phyloP scores from a whole-genome alignment of 2,329 filamentous ascomycete species.

The Fusarium guadeloupense region DNA sequence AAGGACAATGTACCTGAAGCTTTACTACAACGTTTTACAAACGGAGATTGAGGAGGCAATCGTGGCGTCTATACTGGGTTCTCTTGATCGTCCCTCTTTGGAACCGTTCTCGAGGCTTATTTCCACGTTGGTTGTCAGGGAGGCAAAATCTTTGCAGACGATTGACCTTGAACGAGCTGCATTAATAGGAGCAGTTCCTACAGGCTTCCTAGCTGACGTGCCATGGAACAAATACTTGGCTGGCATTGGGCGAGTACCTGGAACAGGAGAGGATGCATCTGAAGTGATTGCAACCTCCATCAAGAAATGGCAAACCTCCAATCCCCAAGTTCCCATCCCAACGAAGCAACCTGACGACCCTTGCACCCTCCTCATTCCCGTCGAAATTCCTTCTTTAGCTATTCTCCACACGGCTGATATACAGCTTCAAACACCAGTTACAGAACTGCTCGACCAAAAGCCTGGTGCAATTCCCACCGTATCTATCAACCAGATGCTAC shows the following conservation, averaged over 20 bases:
- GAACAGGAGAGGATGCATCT: conserved; percentile 47
- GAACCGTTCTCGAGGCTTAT: conserved; percentile 59
- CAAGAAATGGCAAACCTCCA: conserved; percentile 46
- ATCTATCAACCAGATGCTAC: conserved; percentile 70
- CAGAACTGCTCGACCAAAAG: conserved; percentile 42
- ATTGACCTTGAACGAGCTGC: conserved; percentile 66
- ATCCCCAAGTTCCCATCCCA: conserved; percentile 43
- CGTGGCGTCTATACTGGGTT: conserved; percentile 52
- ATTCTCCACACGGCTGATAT: conserved; percentile 84
- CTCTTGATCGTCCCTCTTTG: conserved; percentile 53
- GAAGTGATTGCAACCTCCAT: conserved; percentile 44
- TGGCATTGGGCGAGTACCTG: conserved; percentile 57
- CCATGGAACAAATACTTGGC: conserved; percentile 61
- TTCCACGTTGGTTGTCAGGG: conserved; percentile 54
- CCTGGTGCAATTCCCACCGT: conserved; percentile 56
- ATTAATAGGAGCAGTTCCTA: conserved; percentile 62
- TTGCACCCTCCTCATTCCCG: conserved; percentile 82
- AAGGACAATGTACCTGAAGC: conserved; percentile 70
- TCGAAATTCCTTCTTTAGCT: conserved; percentile 85
- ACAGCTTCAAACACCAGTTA: conserved; percentile 56
- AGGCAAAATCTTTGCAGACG: conserved; percentile 56
- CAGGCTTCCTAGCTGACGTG: conserved; percentile 56
- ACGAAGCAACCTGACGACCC: conserved; percentile 46
- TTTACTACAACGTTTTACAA: conserved; percentile 80
- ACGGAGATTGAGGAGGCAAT: conserved; percentile 72